Percentiles rank a stretch among this genome's conserved stretches.
phyloP scores from a whole-genome alignment of 1,139 yeast genomes.

The Blastobotrys apis region DNA sequence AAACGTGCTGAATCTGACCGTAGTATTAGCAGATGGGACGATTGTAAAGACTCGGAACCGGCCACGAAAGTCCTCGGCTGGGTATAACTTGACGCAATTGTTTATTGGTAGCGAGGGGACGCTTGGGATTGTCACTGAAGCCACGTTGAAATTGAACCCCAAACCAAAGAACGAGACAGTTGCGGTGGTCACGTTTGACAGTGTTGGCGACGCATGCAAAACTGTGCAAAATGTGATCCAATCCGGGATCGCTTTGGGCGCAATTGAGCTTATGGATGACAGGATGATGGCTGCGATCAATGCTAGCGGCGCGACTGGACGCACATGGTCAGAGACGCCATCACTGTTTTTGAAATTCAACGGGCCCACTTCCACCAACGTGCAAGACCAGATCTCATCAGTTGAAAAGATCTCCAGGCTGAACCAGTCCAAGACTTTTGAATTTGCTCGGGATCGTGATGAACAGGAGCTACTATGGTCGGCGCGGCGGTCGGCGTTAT shows the following conservation, averaged over 20 bases:
- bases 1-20: conserved; percentile 53
- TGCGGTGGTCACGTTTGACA: conserved; percentile 55
- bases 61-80: conserved; percentile 64
- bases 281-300: conserved; percentile 52
- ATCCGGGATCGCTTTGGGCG: conserved; percentile 54
- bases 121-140: conserved; percentile 64
- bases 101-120: conserved; percentile 72
- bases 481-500: conserved; percentile 80
- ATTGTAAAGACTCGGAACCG: conserved; percentile 57
- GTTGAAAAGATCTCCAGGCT: conserved; percentile 26
- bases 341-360: conserved; percentile 64
- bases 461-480: conserved; percentile 76
- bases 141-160: conserved; percentile 56
- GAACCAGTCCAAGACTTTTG: conserved; percentile 36
- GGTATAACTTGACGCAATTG: conserved; percentile 60
- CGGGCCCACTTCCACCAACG: conserved; percentile 40
- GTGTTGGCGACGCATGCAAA: conserved; percentile 55
- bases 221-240: conserved; percentile 51
- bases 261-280: conserved; percentile 58
- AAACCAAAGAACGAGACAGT: conserved; percentile 54
- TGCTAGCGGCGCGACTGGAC: conserved; percentile 40
- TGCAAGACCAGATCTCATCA: conserved; percentile 27
- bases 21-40: conserved; percentile 67
- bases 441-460: conserved; percentile 58
- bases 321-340: conserved; percentile 51